Evolutionary conservation across 768 basidiomycete species (phyloP), one percentile per base, ranked within the genome.

Genomic region (Suillus lakei): DNA sequence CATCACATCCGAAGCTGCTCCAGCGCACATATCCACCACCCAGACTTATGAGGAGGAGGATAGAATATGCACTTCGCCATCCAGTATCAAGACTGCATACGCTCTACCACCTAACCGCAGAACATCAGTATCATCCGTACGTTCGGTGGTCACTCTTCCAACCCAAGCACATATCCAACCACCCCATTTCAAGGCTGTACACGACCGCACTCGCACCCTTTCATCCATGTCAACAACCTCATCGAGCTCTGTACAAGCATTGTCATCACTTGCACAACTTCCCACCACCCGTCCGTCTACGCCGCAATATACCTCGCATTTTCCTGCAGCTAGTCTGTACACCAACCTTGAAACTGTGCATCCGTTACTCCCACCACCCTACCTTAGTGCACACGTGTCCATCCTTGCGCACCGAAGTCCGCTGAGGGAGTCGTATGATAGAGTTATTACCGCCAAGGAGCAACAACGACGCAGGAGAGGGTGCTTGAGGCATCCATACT

Each of bases 361-460:
- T 72, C 85, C 90, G 0, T 80, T 92, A 21, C 81, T 93, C 28
- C 92, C 92, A 0, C 84, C 85, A 4, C 91, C 91, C 48, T 92
- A 92, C 72, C 74, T 91, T 66, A 85, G 80, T 69, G 86, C 88
- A 64, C 92, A 93, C 65, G 79, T 92, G 74, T 90, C 90, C 23
- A 84, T 91, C 55, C 79, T 92, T 38, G 80, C 84, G 21, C 83
- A 88, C 74, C 83, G 88, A 59, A 86, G 84, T 60, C 91, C 92
- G 28, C 78, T 93, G 64, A 82, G 85, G 69, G 91, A 91, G 73
- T 86, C 89, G 28, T 88, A 86, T 70, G 91, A 92, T 64, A 83
- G 89, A 60, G 87, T 91, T 43, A 80, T 84, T 63, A 76, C 80
- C 50, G 90, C 88, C 32, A 90, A 88, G 79, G 76, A 80, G 60